phyloP scores from a whole-genome alignment of 768 basidiomycete species.

The Pulveroboletus sp. region DNA sequence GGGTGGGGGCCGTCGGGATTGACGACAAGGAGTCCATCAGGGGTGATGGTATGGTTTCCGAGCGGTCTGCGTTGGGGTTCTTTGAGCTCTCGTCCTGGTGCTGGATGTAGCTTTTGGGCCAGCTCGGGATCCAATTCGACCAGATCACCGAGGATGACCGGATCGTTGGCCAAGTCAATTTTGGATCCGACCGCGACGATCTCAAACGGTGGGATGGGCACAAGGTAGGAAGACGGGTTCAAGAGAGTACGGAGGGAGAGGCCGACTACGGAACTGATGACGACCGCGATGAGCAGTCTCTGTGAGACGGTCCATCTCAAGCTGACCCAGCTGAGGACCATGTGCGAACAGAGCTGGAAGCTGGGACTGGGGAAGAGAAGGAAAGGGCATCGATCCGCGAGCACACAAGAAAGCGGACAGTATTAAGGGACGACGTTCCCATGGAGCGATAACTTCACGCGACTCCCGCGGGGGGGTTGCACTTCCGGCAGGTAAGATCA shows the following conservation, averaged over 20 bases:
- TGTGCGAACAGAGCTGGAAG: background rate
- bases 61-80: background rate
- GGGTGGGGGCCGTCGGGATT: slow-evolving; percentile 38
- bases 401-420: no score
- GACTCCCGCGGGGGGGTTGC: no score
- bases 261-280: background rate
- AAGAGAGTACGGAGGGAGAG: background rate
- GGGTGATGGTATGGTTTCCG: slow-evolving; percentile 18
- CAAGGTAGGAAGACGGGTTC: background rate
- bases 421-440: no score
- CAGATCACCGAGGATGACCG: background rate
- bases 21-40: slow-evolving; percentile 32
- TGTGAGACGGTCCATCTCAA: background rate
- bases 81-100: no score
- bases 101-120: no score
- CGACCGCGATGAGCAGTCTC: background rate
- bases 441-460: no score
- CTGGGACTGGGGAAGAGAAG: no score
- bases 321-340: background rate
- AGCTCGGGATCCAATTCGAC: background rate
- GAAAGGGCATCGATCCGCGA: no score
- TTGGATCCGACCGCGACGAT: background rate
- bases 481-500: no score
- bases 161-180: background rate
- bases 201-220: background rate